Evolutionary conservation across 2,329 filamentous ascomycete species (phyloP).

Genomic region (Pezicula neosporulosa): DNA sequence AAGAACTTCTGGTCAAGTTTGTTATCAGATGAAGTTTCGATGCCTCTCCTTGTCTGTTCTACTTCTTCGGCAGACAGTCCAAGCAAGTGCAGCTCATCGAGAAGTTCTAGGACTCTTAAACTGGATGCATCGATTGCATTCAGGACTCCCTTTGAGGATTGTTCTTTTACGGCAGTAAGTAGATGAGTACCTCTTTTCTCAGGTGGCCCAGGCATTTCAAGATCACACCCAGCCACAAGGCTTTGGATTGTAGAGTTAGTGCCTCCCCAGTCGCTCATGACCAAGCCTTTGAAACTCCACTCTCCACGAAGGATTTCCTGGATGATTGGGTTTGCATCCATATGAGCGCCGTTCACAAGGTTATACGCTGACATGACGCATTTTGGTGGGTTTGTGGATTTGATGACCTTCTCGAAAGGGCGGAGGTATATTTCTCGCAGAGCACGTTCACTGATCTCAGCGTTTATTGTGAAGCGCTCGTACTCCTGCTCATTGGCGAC

Average conservation of each 20-base stretch:
- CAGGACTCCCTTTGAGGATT: not conserved
- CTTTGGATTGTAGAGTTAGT: constrained; percentile 21
- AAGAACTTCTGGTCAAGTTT: constrained; percentile 35
- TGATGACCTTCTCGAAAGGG: constrained; percentile 24
- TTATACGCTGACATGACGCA: constrained; percentile 32
- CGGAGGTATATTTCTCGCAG: constrained; percentile 26
- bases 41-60: constrained; percentile 2
- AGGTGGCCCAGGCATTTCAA: constrained; percentile 30
- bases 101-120: constrained; percentile 1
- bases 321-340: constrained; percentile 21
- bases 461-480: constrained; percentile 43
- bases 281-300: constrained; percentile 25
- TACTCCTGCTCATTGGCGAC: constrained; percentile 48
- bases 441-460: constrained; percentile 39
- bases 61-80: not conserved
- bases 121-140: constrained; percentile 1
- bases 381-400: constrained; percentile 25
- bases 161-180: constrained; percentile 3
- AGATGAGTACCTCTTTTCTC: constrained; percentile 11
- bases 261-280: constrained; percentile 30
- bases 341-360: constrained; percentile 26
- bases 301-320: constrained; percentile 23
- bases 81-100: not conserved
- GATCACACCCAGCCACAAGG: constrained; percentile 26
- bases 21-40: constrained; percentile 9